phyloP scores from a whole-genome alignment of 1,139 yeast species.

The Blastobotrys elegans region DNA sequence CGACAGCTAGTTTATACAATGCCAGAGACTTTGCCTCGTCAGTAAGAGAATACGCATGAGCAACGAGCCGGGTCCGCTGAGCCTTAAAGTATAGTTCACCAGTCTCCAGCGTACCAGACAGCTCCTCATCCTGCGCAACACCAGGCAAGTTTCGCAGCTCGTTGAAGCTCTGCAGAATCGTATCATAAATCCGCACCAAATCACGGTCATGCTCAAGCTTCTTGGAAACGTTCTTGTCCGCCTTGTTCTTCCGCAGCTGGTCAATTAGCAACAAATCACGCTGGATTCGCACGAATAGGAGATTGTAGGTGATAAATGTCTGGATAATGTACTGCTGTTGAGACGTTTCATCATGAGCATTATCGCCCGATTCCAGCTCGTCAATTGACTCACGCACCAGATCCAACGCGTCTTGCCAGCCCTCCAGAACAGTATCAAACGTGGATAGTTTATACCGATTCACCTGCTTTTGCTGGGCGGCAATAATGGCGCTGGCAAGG shows the following conservation, averaged over 20 bases:
- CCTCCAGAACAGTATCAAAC: slow-evolving; percentile 45
- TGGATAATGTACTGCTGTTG: slow-evolving; percentile 72
- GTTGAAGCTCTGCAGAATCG: slow-evolving; percentile 45
- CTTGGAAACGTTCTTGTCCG: slow-evolving; percentile 10
- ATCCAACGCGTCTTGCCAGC: slow-evolving; percentile 54
- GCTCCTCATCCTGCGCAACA: slow-evolving; percentile 76
- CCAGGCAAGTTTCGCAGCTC: slow-evolving; percentile 81
- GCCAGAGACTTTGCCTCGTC: slow-evolving; percentile 53
- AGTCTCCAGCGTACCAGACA: slow-evolving; percentile 49
- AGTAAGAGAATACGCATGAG: slow-evolving; percentile 47
- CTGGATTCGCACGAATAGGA: slow-evolving; percentile 59
- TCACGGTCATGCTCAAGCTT: slow-evolving; percentile 41
- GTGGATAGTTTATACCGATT: slow-evolving; percentile 28
- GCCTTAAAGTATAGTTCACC: slow-evolving; percentile 46
- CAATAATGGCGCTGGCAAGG: slow-evolving; percentile 52
- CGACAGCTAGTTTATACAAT: slow-evolving; percentile 40
- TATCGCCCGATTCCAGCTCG: slow-evolving; percentile 40
- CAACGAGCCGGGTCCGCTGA: slow-evolving; percentile 43
- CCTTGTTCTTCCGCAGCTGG: slow-evolving; percentile 27
- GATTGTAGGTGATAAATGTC: slow-evolving; percentile 69
- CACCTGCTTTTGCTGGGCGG: slow-evolving; percentile 28
- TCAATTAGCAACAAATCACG: slow-evolving; percentile 58
- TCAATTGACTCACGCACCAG: slow-evolving; percentile 49
- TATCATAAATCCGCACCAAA: slow-evolving; percentile 45
- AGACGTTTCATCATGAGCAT: slow-evolving; percentile 42